Evolutionary conservation across 768 basidiomycete species (phyloP), one percentile per base, ranked within the genome.

Genomic region (Lyophyllum decastes): DNA sequence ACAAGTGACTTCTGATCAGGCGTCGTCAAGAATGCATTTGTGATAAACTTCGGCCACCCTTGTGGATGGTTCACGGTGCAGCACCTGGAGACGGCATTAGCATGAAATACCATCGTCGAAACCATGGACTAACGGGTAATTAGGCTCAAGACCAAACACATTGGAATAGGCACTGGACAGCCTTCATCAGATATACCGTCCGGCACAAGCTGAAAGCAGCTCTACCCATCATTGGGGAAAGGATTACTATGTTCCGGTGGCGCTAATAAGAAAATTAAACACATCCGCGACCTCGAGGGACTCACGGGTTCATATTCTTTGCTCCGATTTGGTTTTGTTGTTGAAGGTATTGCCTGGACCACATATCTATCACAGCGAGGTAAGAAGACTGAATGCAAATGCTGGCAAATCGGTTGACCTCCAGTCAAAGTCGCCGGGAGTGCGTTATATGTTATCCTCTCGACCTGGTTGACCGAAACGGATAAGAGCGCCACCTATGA

Each of bases 301-400:
- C 76, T 61, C 44, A 80, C 80, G 76, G 78, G 17, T 70, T 78
- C 82, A 83, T 84, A 61, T 83, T 83, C 68, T 79, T 76, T 16
- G 81, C 74, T 0, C 78, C 80, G 38, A 85, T 78, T 62, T 85
- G 83, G 60, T 83, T 86, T 64, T 82, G 79, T 61, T 85, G 78
- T 58, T 85, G 84, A 16, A 84, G 68, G 61, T 85, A 86, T 65
- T 85, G 83, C 14, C 81, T 73, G 0, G 81, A 77, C 82, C 81
- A 84, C 80, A 85, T 84, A 62, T 79, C 82, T 82, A 45, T 4
- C 24, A 30, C 44, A 51, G n/a, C 46, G 19, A 43, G 22, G 46
- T 27, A 3, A 44, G 17, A 14, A 17, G 9, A 38, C 17, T 49
- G 21, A 14, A 27, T 44, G 11, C 55, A 19, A 67, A 52, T 52